Evolutionary conservation across 2,329 filamentous ascomycete species (phyloP).

Genomic region (Pseudocercospora ulei): DNA sequence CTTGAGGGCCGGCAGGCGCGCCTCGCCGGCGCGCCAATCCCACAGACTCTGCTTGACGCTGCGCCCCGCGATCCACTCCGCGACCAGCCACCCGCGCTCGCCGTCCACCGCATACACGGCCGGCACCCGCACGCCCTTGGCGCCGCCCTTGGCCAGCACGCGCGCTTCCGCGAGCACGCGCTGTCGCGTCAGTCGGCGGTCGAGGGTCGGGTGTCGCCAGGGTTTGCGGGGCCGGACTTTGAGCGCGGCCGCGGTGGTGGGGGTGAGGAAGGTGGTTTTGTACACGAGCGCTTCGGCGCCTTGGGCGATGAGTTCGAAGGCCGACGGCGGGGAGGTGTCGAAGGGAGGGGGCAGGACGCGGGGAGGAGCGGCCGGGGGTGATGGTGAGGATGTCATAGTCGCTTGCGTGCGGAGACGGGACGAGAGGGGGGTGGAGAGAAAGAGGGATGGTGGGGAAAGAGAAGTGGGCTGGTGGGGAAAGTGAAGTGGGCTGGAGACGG

Average conservation of each 20-base stretch:
- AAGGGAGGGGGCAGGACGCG: slow-evolving; percentile 54
- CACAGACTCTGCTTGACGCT: slow-evolving; percentile 59
- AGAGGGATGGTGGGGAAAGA: not conserved
- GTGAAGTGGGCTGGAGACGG: too few relatives aligned
- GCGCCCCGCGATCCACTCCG: slow-evolving; percentile 72
- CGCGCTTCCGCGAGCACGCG: slow-evolving; percentile 82
- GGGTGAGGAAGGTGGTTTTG: slow-evolving; percentile 67
- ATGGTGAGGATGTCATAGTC: not conserved
- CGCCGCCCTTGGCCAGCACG: slow-evolving; percentile 66
- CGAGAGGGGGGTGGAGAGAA: not conserved
- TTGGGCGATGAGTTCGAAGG: slow-evolving; percentile 69
- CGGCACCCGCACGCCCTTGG: slow-evolving; percentile 73
- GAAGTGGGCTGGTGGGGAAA: too few relatives aligned
- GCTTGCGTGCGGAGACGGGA: slow-evolving; percentile 5
- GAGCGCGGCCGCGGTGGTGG: slow-evolving; percentile 61
- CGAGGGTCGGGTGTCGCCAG: slow-evolving; percentile 83
- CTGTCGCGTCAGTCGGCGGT: slow-evolving; percentile 74
- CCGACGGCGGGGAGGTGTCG: slow-evolving; percentile 46
- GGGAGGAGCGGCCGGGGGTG: slow-evolving; percentile 4
- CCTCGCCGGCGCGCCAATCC: slow-evolving; percentile 25
- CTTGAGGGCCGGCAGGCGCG: slow-evolving; percentile 29
- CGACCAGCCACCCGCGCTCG: slow-evolving; percentile 60
- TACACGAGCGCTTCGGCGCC: slow-evolving; percentile 94
- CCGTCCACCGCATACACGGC: slow-evolving; percentile 62
- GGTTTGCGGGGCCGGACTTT: slow-evolving; percentile 87